These are phyloP conservation scores for Maudiozyma pseudohumilis DNA, from an alignment of 805 yeast species.

Conservation along the genomic window DNA sequence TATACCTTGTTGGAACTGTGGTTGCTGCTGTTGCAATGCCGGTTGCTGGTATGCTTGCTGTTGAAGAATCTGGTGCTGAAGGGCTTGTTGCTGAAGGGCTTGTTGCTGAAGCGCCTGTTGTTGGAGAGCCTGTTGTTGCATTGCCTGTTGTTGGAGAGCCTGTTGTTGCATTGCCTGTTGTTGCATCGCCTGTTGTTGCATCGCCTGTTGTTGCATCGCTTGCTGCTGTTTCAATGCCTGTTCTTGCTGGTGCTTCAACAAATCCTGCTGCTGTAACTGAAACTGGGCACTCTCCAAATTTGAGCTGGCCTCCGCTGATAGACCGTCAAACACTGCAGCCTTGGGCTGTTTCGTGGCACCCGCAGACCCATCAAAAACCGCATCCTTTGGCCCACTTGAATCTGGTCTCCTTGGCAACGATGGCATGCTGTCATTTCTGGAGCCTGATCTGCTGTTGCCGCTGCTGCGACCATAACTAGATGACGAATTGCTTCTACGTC, in stretches of 20 bases:
- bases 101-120: slow-evolving; percentile 1
- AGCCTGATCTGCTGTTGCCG: neutral
- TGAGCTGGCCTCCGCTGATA: neutral
- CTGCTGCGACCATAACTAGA: neutral
- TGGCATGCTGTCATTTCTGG: too few species aligned
- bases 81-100: neutral
- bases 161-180: slow-evolving; percentile 1
- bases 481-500: neutral
- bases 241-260: slow-evolving; percentile 11
- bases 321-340: slow-evolving; percentile 9
- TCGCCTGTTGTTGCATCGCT: neutral
- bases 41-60: slow-evolving; percentile 1
- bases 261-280: slow-evolving; percentile 15
- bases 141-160: neutral
- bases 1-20: too few species aligned
- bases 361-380: slow-evolving; percentile 24
- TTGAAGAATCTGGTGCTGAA: slow-evolving; percentile 3
- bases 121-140: neutral
- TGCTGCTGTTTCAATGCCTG: slow-evolving; percentile 4
- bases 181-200: neutral
- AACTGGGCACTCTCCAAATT: slow-evolving; percentile 1
- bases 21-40: slow-evolving; percentile 3
- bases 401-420: slow-evolving; percentile 34
- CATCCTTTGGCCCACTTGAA: slow-evolving; percentile 27
- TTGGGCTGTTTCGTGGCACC: slow-evolving; percentile 5